phyloP scores from a whole-genome alignment of 352 stramenopile genomes.

The Pythium volutum region DNA sequence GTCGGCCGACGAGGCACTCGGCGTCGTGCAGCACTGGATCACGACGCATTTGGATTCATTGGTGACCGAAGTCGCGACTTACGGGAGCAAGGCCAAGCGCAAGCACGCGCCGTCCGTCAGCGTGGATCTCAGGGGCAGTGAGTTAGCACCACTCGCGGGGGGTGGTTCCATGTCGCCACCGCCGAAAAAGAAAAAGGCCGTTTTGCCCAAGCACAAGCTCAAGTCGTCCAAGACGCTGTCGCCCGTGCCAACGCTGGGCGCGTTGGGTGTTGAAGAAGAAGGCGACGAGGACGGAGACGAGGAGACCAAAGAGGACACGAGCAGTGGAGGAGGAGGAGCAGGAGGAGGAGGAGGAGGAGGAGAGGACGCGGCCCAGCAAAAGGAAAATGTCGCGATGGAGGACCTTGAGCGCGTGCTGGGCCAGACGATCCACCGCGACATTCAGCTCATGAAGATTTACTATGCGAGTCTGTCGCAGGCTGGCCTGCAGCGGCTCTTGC shows the following conservation, averaged over 20 bases:
- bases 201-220: conserved; percentile 38
- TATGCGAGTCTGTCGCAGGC: conserved; percentile 62
- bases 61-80: conserved; percentile 44
- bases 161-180: conserved; percentile 4
- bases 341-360: too few species aligned
- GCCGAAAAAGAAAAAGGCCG: conserved; percentile 25
- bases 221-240: conserved; percentile 46
- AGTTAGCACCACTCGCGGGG: neutral
- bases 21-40: conserved; percentile 57
- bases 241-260: conserved; percentile 15
- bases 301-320: conserved; percentile 11
- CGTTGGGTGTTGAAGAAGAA: conserved; percentile 12
- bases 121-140: conserved; percentile 23
- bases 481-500: conserved; percentile 50
- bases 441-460: conserved; percentile 71
- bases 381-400: conserved; percentile 32
- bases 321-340: neutral
- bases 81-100: conserved; percentile 51
- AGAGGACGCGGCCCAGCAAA: too few species aligned
- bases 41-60: conserved; percentile 41
- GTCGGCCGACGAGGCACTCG: conserved; percentile 35
- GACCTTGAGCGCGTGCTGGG: conserved; percentile 64
- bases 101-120: conserved; percentile 20
- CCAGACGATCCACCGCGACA: conserved; percentile 57
- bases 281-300: conserved; percentile 24